Base-by-base conservation (phyloP, 2,329 filamentous ascomycete species). In the Colletotrichum endophyticum region DNA sequence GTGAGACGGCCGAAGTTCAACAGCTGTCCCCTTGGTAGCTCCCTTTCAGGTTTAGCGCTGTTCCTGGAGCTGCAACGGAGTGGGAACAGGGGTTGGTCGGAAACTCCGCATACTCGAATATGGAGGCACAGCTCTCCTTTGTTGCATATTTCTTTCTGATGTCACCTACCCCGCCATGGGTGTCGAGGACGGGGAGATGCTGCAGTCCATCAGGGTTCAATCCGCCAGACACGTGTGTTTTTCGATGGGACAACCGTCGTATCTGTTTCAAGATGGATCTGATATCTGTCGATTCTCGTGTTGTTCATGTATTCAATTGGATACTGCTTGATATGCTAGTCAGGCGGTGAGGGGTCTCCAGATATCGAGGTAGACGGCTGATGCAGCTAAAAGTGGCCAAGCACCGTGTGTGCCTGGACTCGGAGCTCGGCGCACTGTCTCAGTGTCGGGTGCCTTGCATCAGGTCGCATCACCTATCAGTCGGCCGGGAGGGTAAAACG, bases 1-100 rank as follows among this genome's bases (percentile, higher is more conserved):
- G 72, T 66, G 67, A 75, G 72, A 76, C 61, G 70, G 57, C 74
- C 25, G n/a, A 69, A 74, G 64, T 76, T 70, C 77, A 63, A 77
- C 80, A 82, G 80, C 80, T 81, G 81, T 80, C 80, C 80, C 76
- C 78, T 82, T 80, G 77, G 39, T 59, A 78, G 77, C 75, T 78
- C 75, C 72, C 19, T 22, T 70, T 78, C 61, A 15, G 79, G 77
- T 53, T 73, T 80, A 78, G 78, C 64, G 72, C 32, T 8, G 11
- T 49, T 25, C 36, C 36, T 62, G 28, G 15, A 69, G 63, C 57
- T 68, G 64, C 32, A 44, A 32, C 16, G 56, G 73, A 3, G 44
- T 53, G 44, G 44, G 44, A 53, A 32, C 71, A 76, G 64, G 74
- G 74, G 74, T 25, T 15, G 3, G 34, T 59, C 59, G 70, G 62